Evolutionary conservation across 192 early-diverging fungal genomes (phyloP).

Genomic region (Linnemannia exigua): DNA sequence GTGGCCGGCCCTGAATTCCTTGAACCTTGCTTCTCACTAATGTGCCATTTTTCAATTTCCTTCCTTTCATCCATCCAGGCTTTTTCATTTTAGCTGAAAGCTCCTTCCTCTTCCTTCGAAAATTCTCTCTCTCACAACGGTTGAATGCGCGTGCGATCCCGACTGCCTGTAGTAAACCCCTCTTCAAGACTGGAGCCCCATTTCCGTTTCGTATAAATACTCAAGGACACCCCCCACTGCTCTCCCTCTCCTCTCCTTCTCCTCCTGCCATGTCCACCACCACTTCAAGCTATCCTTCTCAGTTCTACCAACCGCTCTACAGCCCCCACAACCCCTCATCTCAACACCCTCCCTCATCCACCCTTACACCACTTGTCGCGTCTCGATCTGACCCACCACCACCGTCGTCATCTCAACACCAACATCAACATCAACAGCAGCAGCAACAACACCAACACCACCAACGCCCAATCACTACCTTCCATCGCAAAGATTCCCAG

Average conservation of each 20-base stretch:
- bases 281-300: conserved; percentile 43
- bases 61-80: not conserved
- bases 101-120: not conserved
- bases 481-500: conserved; percentile 25
- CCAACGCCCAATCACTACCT: conserved; percentile 16
- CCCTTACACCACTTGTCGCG: not conserved
- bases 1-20: not conserved
- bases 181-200: conserved; percentile 8
- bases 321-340: conserved; percentile 9
- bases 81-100: conserved; percentile 5
- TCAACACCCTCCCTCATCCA: conserved; percentile 14
- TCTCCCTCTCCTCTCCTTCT: no score
- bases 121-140: conserved; percentile 4
- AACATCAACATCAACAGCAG: conserved; percentile 11
- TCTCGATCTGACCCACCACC: conserved; percentile 1
- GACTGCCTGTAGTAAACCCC: not conserved
- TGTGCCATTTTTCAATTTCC: conserved; percentile 22
- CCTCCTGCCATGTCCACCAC: conserved; percentile 45
- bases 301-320: conserved; percentile 38
- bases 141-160: conserved; percentile 25
- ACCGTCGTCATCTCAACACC: not conserved
- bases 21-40: conserved; percentile 8
- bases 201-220: conserved; percentile 43
- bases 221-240: not conserved
- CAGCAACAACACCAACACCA: conserved; percentile 1